Evolutionary conservation across 768 basidiomycete genomes (phyloP), one percentile per base, ranked within the genome.

Genomic region (Panaeolus papilionaceus): DNA sequence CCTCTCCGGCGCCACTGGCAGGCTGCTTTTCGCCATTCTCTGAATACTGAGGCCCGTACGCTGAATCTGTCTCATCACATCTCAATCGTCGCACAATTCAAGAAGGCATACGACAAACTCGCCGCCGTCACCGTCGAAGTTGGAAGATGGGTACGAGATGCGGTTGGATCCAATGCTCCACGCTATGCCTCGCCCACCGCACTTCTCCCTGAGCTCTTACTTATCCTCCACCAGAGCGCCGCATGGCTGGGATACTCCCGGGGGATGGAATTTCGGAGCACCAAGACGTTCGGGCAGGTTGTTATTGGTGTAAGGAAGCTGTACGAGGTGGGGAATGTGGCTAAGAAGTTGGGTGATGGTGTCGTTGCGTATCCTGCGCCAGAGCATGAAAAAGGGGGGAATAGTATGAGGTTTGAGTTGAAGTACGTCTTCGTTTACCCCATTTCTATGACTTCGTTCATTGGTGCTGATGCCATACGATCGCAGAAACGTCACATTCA

Each of bases 181-280:
- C 28, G 77, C 78, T 0, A 64, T 81, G 1, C 42, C 78, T 3
- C 72, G 74, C 51, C 82, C 83, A 2, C 64, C 72, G 0, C 73
- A 74, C 45, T 79, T 82, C 62, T 81, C 83, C 3, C 23, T 84
- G 14, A 75, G 81, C 0, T 79, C 80, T 1, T 74, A 83, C 38
- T 81, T 1, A 79, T 81, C 54, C 73, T 84, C 4, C 81, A 83
- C 33, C 76, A 79, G 62, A 81, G 81, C 0, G 78, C 81, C 0
- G 47, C 67, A 1, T 67, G 69, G 4, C 67, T 85, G 1, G 23
- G 70, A 26, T 72, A 62, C 42, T 76, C 79, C 0, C 33, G 82
- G 4, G 23, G 68, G 1, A 38, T 0, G 1, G 69, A 78, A 20
- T 28, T 81, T 3, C 16, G 67, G 0, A 44, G 71, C 2, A 68